These are phyloP conservation scores for Sugiyamaella novakii DNA, from an alignment of 1,139 yeast genomes.

Conservation along the genomic window DNA sequence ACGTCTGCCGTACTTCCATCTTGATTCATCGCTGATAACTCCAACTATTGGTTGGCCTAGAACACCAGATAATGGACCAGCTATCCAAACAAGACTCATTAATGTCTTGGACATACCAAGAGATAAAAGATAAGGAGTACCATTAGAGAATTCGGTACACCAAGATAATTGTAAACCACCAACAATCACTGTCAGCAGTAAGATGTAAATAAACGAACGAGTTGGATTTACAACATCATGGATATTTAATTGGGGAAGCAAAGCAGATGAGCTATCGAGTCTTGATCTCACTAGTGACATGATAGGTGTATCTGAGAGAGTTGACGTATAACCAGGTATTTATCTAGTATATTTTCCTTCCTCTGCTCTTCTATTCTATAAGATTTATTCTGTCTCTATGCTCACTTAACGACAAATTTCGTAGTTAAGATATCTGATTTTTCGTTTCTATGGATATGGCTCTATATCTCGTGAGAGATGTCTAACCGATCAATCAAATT, in stretches of 20 bases:
- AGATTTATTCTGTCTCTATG: too few species aligned
- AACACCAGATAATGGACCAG: constrained; percentile 66
- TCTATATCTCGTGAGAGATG: too few species aligned
- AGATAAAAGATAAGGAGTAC: constrained; percentile 53
- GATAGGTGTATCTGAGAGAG: not conserved
- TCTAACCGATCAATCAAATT: too few species aligned
- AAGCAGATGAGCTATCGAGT: constrained; percentile 8
- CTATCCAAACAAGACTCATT: constrained; percentile 61
- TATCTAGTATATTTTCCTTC: too few species aligned
- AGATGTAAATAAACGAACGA: constrained; percentile 48
- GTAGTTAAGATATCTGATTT: too few species aligned
- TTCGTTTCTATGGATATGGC: too few species aligned
- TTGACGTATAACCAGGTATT: not conserved
- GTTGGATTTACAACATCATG: constrained; percentile 40
- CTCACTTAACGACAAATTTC: too few species aligned
- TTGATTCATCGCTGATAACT: constrained; percentile 53
- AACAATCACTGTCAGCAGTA: constrained; percentile 50
- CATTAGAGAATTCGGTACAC: constrained; percentile 58
- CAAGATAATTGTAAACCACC: constrained; percentile 58
- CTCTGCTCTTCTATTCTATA: too few species aligned
- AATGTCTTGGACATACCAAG: constrained; percentile 57
- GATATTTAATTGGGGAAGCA: constrained; percentile 1
- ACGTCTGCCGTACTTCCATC: constrained; percentile 51
- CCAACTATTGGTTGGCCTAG: constrained; percentile 65
- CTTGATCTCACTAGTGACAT: constrained; percentile 6